Evolutionary conservation across 768 basidiomycete genomes (phyloP), one percentile per base, ranked within the genome.

Genomic region (Pulveroboletus sp.): DNA sequence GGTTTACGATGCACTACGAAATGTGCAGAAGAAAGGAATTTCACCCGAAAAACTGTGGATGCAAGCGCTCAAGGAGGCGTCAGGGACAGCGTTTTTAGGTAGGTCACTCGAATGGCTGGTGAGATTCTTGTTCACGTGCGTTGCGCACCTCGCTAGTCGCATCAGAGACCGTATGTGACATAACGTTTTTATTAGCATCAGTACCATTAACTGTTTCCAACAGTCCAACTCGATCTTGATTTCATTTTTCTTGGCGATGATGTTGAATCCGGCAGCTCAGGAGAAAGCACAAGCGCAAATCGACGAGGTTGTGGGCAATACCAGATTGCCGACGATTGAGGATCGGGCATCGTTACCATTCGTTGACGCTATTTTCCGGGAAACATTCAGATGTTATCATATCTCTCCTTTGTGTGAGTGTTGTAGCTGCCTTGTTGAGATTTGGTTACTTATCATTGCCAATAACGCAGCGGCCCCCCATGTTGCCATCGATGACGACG

Each of bases 311-410:
- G 39, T 40, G 3, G 39, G 24, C 39, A 27, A 16, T 2, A 4
- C 16, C 4, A 33, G 42, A 16, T 9, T 43, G 9, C 25, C 25
- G 25, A 27, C 25, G 7, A 46, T 48, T 17, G 47, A 56, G 3
- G 51, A 62, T 43, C 39, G 48, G 13, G 4, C 29, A 42, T 25
- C 31, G 16, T 49, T 74, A n/a, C 71, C 70, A 3, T 72, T 72
- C 40, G 61, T 71, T 12, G 59, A 55, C 17, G 70, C 70, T 5
- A 64, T 72, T 21, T 58, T 67, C 4, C 63, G 66, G 45, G 73
- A 74, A 53, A 50, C 21, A 1, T 10, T 37, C 17, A 47, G 51
- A 38, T 52, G 43, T 39, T 39, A 16, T 16, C 45, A 42, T 8
- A 16, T 50, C 7, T 10, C 9, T 8, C 52, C 49, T 23, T 21